These are phyloP conservation scores for Haematococcus lacustris DNA, from an alignment of 139 green algal genomes.

Conservation along the genomic window DNA sequence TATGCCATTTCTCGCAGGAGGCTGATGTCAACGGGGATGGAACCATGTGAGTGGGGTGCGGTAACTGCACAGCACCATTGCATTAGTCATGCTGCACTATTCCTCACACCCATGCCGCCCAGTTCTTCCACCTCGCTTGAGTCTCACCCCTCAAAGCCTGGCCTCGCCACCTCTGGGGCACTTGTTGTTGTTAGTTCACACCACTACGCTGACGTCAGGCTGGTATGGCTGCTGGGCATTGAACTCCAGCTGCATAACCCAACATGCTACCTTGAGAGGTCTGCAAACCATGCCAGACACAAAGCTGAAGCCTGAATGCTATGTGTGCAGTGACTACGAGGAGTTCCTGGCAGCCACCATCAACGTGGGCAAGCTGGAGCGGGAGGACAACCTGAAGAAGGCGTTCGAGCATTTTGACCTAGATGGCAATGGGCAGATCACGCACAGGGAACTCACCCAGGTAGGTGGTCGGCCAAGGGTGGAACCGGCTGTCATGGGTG, in stretches of 20 bases:
- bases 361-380: slow-evolving; percentile 59
- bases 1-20: too few species aligned
- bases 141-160: not conserved
- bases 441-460: slow-evolving; percentile 48
- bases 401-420: slow-evolving; percentile 75
- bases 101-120: not conserved
- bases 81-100: not conserved
- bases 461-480: slow-evolving; percentile 8
- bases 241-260: not conserved
- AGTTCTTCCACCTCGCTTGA: not conserved
- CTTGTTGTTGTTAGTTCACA: not conserved
- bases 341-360: slow-evolving; percentile 81
- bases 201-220: too few species aligned
- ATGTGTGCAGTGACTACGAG: slow-evolving; percentile 59
- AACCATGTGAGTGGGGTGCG: slow-evolving; percentile 10
- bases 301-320: slow-evolving; percentile 64
- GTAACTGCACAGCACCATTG: not conserved
- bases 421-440: slow-evolving; percentile 64
- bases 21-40: slow-evolving; percentile 25
- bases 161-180: not conserved
- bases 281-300: too few species aligned
- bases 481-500: not conserved
- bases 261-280: slow-evolving; percentile 32
- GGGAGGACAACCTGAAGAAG: slow-evolving; percentile 58
- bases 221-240: too few species aligned